Evolutionary conservation across 371 early-diverging fungal genomes (phyloP), one percentile per base, ranked within the genome.

Genomic region (Racocetra persica): DNA sequence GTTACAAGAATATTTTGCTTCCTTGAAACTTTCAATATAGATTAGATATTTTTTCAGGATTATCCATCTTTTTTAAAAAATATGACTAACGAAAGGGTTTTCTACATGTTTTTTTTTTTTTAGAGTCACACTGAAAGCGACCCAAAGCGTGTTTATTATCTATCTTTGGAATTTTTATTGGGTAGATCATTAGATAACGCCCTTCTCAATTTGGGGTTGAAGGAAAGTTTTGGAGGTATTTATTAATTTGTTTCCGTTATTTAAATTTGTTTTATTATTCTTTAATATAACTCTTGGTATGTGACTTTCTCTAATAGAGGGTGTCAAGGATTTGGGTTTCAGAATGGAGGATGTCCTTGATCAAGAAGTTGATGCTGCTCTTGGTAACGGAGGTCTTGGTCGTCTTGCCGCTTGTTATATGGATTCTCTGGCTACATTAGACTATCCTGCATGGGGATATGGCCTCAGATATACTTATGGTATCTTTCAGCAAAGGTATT

Each of bases 161-260:
- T 97, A 82, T 97, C 97, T 55, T 90, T 97, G 84, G 97, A 97
- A 88, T 97, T 97, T 85, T 87, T 97, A 80, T 86, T 97, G 67
- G 97, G 97, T 51, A 92, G 97, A 65, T 94, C 97, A n/a, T 90
- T 97, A 80, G 97, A 97, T 88, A 96, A 96, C 82, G 96, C 97
- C 26, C 87, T 97, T 76, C 89, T 96, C 73, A 94, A 94, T 77
- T 87, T 97, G 80, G 88, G 87, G 54, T 85, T 96, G 62, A 95
- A 96, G 85, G 89, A 89, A 24, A 84, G 84, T 63, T 97, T 93
- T 84, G 84, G 87, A 54, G 83, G 87, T 82, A 60, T 18, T 6
- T n/a, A 36, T 11, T 24, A 51, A 45, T 45, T 51, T 10, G 22
- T 18, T 28, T 20, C 20, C 2, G 49, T 51, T 32, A 36, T 59